Percentiles rank a stretch among this genome's conserved stretches.
Conservation (phyloP, 2,329 filamentous ascomycete genomes). For the Capronia americana region DNA sequence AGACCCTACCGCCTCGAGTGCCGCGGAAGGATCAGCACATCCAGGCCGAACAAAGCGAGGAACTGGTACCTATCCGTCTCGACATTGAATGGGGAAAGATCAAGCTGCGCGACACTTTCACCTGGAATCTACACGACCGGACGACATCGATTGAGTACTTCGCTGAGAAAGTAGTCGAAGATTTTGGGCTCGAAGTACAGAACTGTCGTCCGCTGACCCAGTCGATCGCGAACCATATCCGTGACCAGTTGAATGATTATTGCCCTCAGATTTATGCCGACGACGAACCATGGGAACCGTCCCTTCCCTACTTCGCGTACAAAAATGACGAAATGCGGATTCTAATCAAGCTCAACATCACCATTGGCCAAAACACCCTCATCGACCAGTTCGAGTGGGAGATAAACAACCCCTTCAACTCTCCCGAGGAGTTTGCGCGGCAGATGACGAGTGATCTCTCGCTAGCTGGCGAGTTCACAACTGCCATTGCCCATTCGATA, state of each 20-base stretch:
- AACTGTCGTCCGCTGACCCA: conserved; percentile 62
- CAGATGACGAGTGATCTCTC: conserved; percentile 90
- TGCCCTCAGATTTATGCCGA: conserved; percentile 90
- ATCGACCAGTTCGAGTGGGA: conserved; percentile 99
- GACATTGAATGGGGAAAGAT: conserved; percentile 97
- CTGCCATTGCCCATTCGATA: conserved; percentile 96
- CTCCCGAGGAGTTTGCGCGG: conserved; percentile 89
- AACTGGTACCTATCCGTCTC: conserved; percentile 86
- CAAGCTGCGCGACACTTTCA: conserved; percentile 94
- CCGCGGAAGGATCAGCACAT: conserved; percentile 78
- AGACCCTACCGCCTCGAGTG: conserved; percentile 74
- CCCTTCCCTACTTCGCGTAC: conserved; percentile 89
- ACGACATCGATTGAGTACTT: conserved; percentile 81
- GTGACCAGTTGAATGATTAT: conserved; percentile 90
- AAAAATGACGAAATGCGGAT: conserved; percentile 99
- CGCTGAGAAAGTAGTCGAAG: conserved; percentile 87
- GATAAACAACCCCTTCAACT: conserved; percentile 92
- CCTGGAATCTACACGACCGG: conserved; percentile 96
- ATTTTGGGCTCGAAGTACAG: conserved; percentile 77
- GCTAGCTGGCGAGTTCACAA: conserved; percentile 92
- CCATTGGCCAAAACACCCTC: conserved; percentile 90
- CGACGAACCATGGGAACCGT: conserved; percentile 87
- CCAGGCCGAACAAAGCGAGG: conserved; percentile 89
- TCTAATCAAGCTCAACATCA: conserved; percentile 94
- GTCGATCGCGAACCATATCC: conserved; percentile 72